Conservation (phyloP, 176 grass and related monocot species). For the Saccharum spontaneum region DNA sequence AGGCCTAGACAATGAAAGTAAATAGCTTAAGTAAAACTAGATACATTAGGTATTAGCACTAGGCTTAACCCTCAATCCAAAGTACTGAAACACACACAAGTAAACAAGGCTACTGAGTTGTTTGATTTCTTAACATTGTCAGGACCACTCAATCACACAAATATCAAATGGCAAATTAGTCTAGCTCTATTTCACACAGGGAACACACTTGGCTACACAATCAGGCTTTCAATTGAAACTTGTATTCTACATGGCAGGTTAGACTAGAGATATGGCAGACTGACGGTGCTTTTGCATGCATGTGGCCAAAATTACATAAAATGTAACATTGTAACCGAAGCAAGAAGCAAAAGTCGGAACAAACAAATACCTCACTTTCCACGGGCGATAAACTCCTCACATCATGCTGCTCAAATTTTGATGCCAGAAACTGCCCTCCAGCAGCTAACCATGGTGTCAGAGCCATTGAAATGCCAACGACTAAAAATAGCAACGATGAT, state of each 20-base stretch:
- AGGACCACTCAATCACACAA: neutral
- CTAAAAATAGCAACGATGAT: constrained; percentile 93
- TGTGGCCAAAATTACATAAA: neutral
- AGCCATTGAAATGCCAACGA: constrained; percentile 98
- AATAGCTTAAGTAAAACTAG: too few species aligned
- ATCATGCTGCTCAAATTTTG: constrained; percentile 97
- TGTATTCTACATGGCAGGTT: neutral
- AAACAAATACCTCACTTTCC: constrained; percentile 89
- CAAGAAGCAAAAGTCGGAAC: neutral
- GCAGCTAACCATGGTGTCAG: constrained; percentile 94
- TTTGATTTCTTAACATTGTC: constrained; percentile 21
- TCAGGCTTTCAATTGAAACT: neutral
- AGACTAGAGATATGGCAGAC: constrained; percentile 12
- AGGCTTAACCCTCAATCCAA: too few species aligned
- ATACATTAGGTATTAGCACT: too few species aligned
- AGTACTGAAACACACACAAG: neutral
- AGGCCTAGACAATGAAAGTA: too few species aligned
- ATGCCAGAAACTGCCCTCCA: constrained; percentile 88
- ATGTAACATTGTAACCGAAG: neutral
- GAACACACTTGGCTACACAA: constrained; percentile 13
- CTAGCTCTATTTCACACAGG: constrained; percentile 14
- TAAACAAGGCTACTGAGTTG: constrained; percentile 10
- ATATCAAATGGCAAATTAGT: constrained; percentile 1
- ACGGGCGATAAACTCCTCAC: constrained; percentile 94
- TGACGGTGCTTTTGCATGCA: neutral